Base-by-base conservation (phyloP, 768 basidiomycete species). In the Baorangia bicolor region DNA sequence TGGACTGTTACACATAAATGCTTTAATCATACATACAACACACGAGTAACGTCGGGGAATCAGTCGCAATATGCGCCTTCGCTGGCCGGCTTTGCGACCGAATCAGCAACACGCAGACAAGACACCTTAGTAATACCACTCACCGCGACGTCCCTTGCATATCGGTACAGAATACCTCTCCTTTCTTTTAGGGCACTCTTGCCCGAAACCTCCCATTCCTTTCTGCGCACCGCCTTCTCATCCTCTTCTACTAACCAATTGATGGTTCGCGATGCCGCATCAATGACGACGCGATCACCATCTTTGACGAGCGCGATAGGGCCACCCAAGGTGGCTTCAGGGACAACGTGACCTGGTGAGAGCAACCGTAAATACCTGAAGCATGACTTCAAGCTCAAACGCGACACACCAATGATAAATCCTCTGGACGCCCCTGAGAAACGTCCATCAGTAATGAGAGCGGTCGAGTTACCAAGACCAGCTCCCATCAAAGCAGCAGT, bases 301-400 rank as follows among this genome's bases (percentile, higher is more conserved):
- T 94, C 91, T 64, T 85, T 75, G 48, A 93, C 87, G 20, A 94
- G 82, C 28, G 90, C 93, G 62, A 95, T 94, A 3, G 93, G 92
- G 0, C 92, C 92, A 51, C 92, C 92, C 27, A 89, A 74, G 31
- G 81, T 82, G 20, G 92, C 92, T 69, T 85, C 83, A 5, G 83
- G 83, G 31, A 78, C 77, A 53, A 83, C 77, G 56, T 86, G 83
- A 34, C 84, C 92, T 73, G 77, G 25, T 28, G 44, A 33, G 14
- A 23, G n/a, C 28, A 27, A 39, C 23, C 6, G 79, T 66, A 78
- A 81, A 12, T 78, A 78, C 41, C 27, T n/a, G 74, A 70, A 60
- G 74, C 40, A 42, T 11, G 8, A 5, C 14, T 40, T 20, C 40
- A 37, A 41, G 47, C 23, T 9, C 23, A 31, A 8, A n/a, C 16